Evolutionary conservation across 2,329 filamentous ascomycete genomes (phyloP).

Genomic region (Phaeosphaeriaceae sp.): DNA sequence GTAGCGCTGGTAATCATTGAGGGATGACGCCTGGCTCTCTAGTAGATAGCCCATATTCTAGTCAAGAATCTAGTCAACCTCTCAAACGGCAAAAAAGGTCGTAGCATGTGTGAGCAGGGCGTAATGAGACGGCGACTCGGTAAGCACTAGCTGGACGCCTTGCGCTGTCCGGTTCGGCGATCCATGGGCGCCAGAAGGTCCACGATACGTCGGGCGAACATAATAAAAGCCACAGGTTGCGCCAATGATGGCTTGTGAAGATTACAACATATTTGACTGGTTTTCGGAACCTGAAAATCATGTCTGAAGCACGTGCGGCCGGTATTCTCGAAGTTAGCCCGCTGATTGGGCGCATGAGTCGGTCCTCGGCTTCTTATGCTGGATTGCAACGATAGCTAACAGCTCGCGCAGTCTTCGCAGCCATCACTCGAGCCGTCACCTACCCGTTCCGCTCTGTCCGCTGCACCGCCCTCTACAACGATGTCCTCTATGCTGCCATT

Average conservation of each 20-base stretch:
- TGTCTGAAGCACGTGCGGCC: neutral
- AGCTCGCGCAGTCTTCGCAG: conserved; percentile 13
- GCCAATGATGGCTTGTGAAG: neutral
- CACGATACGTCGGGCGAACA: neutral
- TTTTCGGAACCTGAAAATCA: neutral
- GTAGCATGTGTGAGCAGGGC: too few species aligned
- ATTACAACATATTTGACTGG: neutral
- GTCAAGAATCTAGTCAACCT: too few species aligned
- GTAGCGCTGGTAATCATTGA: too few species aligned
- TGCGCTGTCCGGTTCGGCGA: neutral
- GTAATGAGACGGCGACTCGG: too few species aligned
- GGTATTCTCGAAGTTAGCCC: conserved; percentile 1
- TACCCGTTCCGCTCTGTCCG: conserved; percentile 24
- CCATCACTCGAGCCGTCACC: conserved; percentile 16
- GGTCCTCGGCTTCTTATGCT: neutral
- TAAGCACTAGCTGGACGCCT: neutral
- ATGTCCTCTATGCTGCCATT: conserved; percentile 24
- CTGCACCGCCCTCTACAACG: conserved; percentile 17
- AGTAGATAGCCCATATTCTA: too few species aligned
- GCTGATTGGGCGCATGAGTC: conserved; percentile 6
- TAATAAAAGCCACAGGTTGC: neutral
- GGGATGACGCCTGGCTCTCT: too few species aligned
- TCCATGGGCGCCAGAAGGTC: too few species aligned
- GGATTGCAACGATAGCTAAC: conserved; percentile 1
- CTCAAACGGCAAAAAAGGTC: too few species aligned